Percentiles rank a stretch among this genome's conserved stretches.
phyloP scores from a whole-genome alignment of 345 rosid species.

The Eucalyptus marginata region DNA sequence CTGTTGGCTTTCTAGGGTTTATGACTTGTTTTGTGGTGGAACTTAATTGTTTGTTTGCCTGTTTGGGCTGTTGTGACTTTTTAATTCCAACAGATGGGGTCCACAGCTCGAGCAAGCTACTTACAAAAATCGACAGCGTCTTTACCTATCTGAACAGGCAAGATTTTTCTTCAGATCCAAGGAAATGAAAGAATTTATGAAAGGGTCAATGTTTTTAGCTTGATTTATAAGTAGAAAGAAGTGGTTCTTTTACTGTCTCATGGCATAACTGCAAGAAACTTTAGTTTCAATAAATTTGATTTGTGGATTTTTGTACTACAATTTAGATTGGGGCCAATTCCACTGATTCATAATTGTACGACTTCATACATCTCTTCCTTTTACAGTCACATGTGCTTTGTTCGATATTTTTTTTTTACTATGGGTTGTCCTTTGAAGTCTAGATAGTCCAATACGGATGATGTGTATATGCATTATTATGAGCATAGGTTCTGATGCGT shows the following conservation, averaged over 20 bases:
- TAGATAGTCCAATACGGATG: not conserved
- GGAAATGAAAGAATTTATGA: not conserved
- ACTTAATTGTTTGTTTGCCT: not conserved
- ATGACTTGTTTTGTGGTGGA: not conserved
- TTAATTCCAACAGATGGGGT: conserved; percentile 37
- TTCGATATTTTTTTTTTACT: not conserved
- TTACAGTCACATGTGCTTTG: not conserved
- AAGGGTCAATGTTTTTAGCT: not conserved
- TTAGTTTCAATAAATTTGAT: not conserved
- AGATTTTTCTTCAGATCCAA: not conserved
- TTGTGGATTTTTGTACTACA: not conserved
- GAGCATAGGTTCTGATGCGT: not conserved
- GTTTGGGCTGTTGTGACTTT: not conserved
- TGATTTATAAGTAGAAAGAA: not conserved
- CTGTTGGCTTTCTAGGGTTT: not conserved
- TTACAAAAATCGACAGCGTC: conserved; percentile 58
- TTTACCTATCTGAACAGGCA: conserved; percentile 63
- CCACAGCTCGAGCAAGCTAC: conserved; percentile 64
- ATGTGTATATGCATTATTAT: not conserved
- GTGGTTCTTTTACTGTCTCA: not conserved
- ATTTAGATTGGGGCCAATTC: not conserved
- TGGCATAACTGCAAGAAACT: not conserved
- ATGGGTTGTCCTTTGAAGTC: not conserved
- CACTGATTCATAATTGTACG: not conserved
- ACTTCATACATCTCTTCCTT: not conserved